phyloP scores from a whole-genome alignment of 192 early-diverging fungal genomes.

The Globomyces pollinis-pini region DNA sequence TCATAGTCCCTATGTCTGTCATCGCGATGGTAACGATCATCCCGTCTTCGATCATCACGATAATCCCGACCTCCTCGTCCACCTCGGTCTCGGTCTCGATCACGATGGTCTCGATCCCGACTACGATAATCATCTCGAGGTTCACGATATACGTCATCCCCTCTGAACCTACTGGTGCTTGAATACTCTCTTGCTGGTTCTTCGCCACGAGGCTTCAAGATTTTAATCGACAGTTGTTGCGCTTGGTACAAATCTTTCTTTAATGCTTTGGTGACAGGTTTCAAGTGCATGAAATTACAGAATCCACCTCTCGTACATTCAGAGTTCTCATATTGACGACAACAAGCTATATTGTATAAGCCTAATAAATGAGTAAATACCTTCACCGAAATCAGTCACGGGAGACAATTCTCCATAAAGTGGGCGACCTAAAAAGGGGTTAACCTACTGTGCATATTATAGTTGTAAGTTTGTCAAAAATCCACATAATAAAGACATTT shows the following conservation, averaged over 20 bases:
- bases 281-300: slow-evolving; percentile 99
- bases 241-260: slow-evolving; percentile 75
- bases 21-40: background rate
- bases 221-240: slow-evolving; percentile 43
- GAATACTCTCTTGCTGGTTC: slow-evolving; percentile 4
- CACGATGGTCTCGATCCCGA: slow-evolving; percentile 1
- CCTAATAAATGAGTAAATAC: slow-evolving; percentile 10
- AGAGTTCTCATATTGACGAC: slow-evolving; percentile 89
- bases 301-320: slow-evolving; percentile 94
- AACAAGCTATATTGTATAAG: slow-evolving; percentile 77
- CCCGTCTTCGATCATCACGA: slow-evolving; percentile 7
- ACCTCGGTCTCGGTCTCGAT: slow-evolving; percentile 2
- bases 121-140: background rate
- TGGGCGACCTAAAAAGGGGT: slow-evolving; percentile 56
- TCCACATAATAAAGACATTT: no score
- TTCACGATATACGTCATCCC: no score
- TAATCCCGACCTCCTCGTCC: slow-evolving; percentile 3
- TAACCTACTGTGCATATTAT: background rate
- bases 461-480: background rate
- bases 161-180: no score
- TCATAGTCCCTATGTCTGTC: no score
- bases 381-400: slow-evolving; percentile 93
- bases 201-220: slow-evolving; percentile 3
- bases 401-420: slow-evolving; percentile 95
- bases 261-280: slow-evolving; percentile 69